These are phyloP conservation scores for Xylaria bambusicola DNA, from an alignment of 495 filamentous ascomycete species.

Conservation along the genomic window DNA sequence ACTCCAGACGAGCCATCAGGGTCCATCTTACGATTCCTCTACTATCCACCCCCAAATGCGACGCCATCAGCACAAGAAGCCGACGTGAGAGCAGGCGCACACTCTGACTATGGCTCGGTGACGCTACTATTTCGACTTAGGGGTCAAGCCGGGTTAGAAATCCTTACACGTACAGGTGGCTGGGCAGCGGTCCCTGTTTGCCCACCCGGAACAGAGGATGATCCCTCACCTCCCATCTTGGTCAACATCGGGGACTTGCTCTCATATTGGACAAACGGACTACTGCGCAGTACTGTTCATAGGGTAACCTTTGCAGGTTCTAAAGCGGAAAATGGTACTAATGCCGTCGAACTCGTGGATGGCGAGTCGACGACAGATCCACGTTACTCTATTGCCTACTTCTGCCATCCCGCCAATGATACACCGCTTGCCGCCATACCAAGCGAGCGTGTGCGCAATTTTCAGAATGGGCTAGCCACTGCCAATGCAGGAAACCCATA, in stretches of 20 bases:
- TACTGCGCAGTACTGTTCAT: constrained; percentile 84
- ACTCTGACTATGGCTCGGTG: constrained; percentile 88
- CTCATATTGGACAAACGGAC: constrained; percentile 85
- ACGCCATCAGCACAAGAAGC: constrained; percentile 70
- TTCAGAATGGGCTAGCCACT: constrained; percentile 24
- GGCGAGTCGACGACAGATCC: constrained; percentile 55
- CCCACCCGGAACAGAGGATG: constrained; percentile 52
- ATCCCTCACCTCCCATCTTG: constrained; percentile 72
- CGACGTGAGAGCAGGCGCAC: constrained; percentile 78
- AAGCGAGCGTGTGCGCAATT: constrained; percentile 53
- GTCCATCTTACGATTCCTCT: constrained; percentile 78
- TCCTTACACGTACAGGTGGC: constrained; percentile 56
- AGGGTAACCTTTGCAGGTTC: constrained; percentile 73
- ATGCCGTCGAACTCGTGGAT: constrained; percentile 37
- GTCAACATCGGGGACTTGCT: constrained; percentile 93
- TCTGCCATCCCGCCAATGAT: constrained; percentile 79
- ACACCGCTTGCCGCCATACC: constrained; percentile 76
- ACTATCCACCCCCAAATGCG: constrained; percentile 70
- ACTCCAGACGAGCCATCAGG: constrained; percentile 60
- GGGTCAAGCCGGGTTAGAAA: constrained; percentile 84
- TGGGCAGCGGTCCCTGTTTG: constrained; percentile 67
- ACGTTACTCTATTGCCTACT: constrained; percentile 87
- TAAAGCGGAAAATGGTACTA: constrained; percentile 12
- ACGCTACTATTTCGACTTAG: constrained; percentile 85
- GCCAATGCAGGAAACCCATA: constrained; percentile 45